These are phyloP conservation scores for Vinca minor DNA, from an alignment of 257 asterid genomes.

Conservation along the genomic window DNA sequence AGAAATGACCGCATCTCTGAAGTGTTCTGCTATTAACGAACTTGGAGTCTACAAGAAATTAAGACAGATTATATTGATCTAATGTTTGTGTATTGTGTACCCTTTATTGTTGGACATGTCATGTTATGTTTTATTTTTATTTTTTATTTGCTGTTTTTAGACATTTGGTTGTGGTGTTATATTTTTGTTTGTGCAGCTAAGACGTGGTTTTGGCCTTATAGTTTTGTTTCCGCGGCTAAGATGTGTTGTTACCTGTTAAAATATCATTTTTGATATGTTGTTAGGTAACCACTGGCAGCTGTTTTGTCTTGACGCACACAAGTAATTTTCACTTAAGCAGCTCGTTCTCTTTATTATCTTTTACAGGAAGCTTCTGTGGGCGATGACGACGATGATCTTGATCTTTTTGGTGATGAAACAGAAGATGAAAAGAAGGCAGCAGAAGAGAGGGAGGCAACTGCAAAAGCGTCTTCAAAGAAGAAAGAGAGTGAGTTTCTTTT, in stretches of 20 bases:
- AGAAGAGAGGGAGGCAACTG: constrained; percentile 71
- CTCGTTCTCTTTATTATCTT: not conserved
- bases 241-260: no score
- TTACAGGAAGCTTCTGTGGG: constrained; percentile 42
- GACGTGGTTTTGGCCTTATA: not conserved
- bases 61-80: no score
- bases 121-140: not conserved
- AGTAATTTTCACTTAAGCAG: not conserved
- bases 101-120: not conserved
- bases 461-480: constrained; percentile 72
- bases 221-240: not conserved
- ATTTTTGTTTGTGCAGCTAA: not conserved
- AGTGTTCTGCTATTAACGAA: not conserved
- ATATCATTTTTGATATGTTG: no score
- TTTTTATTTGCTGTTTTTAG: not conserved
- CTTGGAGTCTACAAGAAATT: not conserved
- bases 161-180: not conserved
- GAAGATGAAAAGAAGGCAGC: constrained; percentile 98
- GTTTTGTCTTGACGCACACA: not conserved
- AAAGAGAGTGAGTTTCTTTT: constrained; percentile 72
- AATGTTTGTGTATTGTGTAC: not conserved
- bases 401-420: constrained; percentile 92
- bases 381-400: constrained; percentile 73
- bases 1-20: not conserved
- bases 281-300: no score